Evolutionary conservation across 2,329 filamentous ascomycete species (phyloP), one percentile per base, ranked within the genome.

Genomic region (Ophiostoma ips): DNA sequence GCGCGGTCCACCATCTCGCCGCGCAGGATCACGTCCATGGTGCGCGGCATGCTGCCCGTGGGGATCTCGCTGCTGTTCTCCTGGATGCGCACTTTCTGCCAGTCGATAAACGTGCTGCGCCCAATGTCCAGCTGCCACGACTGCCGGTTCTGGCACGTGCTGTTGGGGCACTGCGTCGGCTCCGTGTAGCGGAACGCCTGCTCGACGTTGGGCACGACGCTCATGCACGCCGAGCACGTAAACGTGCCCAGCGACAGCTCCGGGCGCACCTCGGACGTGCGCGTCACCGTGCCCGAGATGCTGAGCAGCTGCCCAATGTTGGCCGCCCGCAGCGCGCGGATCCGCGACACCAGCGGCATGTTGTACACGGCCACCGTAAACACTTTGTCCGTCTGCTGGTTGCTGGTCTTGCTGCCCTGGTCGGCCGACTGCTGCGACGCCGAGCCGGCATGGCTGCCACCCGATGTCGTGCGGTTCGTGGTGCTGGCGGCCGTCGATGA

Each of bases 51-150:
- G 68, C 89, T 95, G 50, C 92, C 92, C 0, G 92, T 98, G 0
- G 92, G 92, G 35, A 98, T 98, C 64, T 98, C 92, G 4, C 90
- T 90, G 58, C 88, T 95, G 69, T 96, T 98, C 66, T 98, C 92
- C 67, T 98, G 92, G 54, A 96, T 87, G 55, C 94, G 85, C 21
- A 96, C 88, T 65, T 96, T 96, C 64, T 98, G 92, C 92, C 92
- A 98, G 68, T 98, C 92, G 54, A 98, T 85, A 63, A 98, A 98
- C 0, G 89, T 96, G 65, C 89, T 95, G 65, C 94, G 90, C 40
- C 87, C 77, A 60, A 98, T 95, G 59, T 98, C 90, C n/a, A 98
- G 70, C 57, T 88, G 81, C 92, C 92, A 98, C n/a, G 85, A 87
- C 52, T 83, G 71, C 24, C 92, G 82, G 68, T 98, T 98, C 59